Evolutionary conservation across 75 land plant species (phyloP), one percentile per base, ranked within the genome.

Genomic region (Cryptomeria japonica): DNA sequence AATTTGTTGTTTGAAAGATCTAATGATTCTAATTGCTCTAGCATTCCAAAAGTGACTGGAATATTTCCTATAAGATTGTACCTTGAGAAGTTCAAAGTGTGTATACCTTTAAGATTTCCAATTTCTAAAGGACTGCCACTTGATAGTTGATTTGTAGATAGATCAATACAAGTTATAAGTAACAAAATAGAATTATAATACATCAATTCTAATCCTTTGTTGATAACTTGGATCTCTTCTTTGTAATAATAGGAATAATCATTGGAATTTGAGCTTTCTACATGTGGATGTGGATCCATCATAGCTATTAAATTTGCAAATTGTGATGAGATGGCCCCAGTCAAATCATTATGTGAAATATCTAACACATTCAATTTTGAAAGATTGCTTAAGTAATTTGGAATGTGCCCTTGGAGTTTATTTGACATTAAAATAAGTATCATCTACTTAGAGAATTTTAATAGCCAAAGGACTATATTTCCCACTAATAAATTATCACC

Each of bases 1-100:
- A 87, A 39, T 9, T 28, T 87, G 5, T 87, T 87, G 15, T 84
- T 39, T 2, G 88, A 76, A n/a, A 87, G 38, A 28, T 87, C 84
- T 13, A 87, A 36, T 13, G 56, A 39, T 11, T 87, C 56, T 28
- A 87, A 6, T 36, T 11, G 41, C 42, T n/a, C 15, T 42, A 80
- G 11, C 32, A 85, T 80, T n/a, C 86, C 51, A 44, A 87, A 46
- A 14, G 15, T 36, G 13, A 6, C 13, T 12, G 88, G 88, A 31
- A 87, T 75, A 16, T 39, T 13, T 38, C 88, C 86, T 32, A 53
- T 51, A 34, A 87, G 88, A 51, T 6, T 80, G 25, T 87, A 83
- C 19, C 51, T 22, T 25, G 86, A 87, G 11, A 87, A 25, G 86
- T 78, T 80, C 56, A 87, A 31, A 22, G n/a, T 83, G 15, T 36